Conservation (phyloP, 2,329 filamentous ascomycete species). For the Beauveria brongniartii region DNA sequence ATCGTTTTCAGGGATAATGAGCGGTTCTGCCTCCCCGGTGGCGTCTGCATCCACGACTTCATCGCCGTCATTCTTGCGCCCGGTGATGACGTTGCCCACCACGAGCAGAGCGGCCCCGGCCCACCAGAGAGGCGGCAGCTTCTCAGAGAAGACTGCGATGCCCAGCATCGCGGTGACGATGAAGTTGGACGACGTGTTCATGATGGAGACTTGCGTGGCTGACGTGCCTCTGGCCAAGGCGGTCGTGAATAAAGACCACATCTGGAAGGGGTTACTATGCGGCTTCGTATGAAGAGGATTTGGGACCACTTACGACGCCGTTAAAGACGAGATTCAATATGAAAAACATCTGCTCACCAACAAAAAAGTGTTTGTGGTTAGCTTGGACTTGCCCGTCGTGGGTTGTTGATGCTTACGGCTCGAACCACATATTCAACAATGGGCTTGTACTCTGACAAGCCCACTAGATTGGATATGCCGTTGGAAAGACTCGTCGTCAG, state of each 20-base stretch:
- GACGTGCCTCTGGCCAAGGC: constrained; percentile 67
- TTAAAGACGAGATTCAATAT: constrained; percentile 67
- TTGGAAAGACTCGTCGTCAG: constrained; percentile 42
- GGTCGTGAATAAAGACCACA: constrained; percentile 78
- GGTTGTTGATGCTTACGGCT: constrained; percentile 30
- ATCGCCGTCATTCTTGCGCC: constrained; percentile 52
- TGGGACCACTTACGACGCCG: constrained; percentile 45
- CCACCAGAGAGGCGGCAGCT: constrained; percentile 68
- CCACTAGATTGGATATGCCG: constrained; percentile 35
- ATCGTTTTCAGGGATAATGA: background rate
- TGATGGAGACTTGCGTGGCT: constrained; percentile 71
- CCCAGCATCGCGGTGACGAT: constrained; percentile 69
- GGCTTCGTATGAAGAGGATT: background rate
- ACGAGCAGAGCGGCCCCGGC: constrained; percentile 63
- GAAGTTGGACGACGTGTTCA: constrained; percentile 79
- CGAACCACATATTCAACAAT: constrained; percentile 42
- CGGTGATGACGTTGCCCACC: constrained; percentile 70
- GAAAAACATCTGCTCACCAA: constrained; percentile 55
- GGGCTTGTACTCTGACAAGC: constrained; percentile 32
- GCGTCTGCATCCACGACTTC: constrained; percentile 11
- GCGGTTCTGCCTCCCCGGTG: background rate
- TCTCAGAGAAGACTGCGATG: constrained; percentile 61
- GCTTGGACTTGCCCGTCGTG: background rate
- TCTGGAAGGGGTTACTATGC: constrained; percentile 30
- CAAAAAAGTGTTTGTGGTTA: constrained; percentile 1